Conservation (phyloP, 257 asterid genomes). For the Solanum chiquidenum region DNA sequence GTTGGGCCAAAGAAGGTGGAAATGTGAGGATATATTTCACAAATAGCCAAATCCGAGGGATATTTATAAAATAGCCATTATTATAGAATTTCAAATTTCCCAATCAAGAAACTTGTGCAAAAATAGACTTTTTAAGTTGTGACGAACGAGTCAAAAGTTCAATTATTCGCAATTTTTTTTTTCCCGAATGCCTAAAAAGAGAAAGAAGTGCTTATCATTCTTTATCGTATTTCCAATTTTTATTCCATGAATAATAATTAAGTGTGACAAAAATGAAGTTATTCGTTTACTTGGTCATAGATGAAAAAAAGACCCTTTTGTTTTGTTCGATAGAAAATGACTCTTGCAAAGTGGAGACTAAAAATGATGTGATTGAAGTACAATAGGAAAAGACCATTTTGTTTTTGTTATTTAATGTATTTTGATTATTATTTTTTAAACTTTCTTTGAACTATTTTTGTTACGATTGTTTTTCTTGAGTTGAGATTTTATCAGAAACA, state of each 20-base stretch:
- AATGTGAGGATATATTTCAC: neutral
- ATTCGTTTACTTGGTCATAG: neutral
- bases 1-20: neutral
- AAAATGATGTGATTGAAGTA: neutral
- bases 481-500: accelerated
- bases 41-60: neutral
- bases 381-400: neutral
- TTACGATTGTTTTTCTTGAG: neutral
- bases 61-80: neutral
- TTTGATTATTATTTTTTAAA: neutral
- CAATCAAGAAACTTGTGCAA: neutral
- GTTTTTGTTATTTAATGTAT: neutral
- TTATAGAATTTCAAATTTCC: neutral
- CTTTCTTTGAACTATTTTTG: neutral
- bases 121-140: no score
- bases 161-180: neutral
- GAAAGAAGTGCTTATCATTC: neutral
- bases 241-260: neutral
- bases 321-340: neutral
- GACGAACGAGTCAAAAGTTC: neutral
- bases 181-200: neutral
- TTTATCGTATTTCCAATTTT: neutral
- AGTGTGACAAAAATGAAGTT: neutral
- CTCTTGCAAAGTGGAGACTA: neutral
- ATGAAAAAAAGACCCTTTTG: neutral